These are phyloP conservation scores for Wallacemonas sp. DNA, from an alignment of 208 protist species.

Conservation along the genomic window DNA sequence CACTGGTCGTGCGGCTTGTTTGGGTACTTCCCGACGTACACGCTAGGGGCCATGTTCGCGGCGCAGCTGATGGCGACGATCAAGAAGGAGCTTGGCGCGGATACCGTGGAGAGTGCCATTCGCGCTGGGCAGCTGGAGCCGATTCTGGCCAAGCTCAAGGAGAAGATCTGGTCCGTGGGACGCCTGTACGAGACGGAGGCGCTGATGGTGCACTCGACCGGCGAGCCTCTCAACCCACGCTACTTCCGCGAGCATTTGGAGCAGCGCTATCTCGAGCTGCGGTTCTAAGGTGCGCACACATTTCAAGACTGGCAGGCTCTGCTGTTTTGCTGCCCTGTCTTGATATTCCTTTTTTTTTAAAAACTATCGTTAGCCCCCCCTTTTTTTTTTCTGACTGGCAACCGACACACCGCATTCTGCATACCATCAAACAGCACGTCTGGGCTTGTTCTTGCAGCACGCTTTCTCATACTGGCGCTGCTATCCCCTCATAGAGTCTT, in stretches of 20 bases:
- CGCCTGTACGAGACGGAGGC: conserved; percentile 59
- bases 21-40: conserved; percentile 80
- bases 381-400: too few relatives aligned
- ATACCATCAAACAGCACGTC: too few relatives aligned
- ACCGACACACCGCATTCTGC: too few relatives aligned
- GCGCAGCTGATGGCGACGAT: conserved; percentile 50
- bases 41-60: conserved; percentile 58
- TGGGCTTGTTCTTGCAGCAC: too few relatives aligned
- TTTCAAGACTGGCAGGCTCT: too few relatives aligned
- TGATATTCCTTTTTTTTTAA: background rate
- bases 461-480: too few relatives aligned
- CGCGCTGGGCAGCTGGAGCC: conserved; percentile 32
- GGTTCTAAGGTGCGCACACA: background rate
- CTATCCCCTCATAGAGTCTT: too few relatives aligned
- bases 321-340: background rate
- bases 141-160: conserved; percentile 29
- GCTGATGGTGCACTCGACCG: conserved; percentile 70
- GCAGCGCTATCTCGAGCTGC: conserved; percentile 58
- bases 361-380: too few relatives aligned
- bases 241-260: conserved; percentile 81
- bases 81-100: conserved; percentile 30
- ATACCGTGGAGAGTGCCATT: conserved; percentile 26
- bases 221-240: conserved; percentile 76
- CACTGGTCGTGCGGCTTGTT: conserved; percentile 58
- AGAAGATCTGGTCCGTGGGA: conserved; percentile 26